Evolutionary conservation across 1,284 basidiomycete genomes (phyloP).

Genomic region (Apiotrichum veenhuisii): DNA sequence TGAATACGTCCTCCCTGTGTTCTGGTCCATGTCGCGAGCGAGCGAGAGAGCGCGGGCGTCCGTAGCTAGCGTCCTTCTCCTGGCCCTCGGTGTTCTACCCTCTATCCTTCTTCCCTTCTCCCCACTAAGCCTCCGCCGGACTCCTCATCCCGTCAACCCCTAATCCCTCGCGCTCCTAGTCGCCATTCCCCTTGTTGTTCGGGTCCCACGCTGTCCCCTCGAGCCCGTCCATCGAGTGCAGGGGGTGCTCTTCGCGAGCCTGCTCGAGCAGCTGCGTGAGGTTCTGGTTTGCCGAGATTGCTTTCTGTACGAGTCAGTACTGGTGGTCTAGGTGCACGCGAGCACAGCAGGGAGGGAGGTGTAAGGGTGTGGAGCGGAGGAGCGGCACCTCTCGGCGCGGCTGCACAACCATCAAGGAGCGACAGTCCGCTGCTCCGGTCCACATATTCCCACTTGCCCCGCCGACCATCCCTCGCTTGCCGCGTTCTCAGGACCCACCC

Average conservation of each 20-base stretch:
- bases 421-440: no score
- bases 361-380: background rate
- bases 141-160: no score
- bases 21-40: background rate
- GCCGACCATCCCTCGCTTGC: background rate
- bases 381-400: background rate
- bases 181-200: conserved; percentile 8
- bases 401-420: no score
- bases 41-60: no score
- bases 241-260: conserved; percentile 74
- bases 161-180: background rate
- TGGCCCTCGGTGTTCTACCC: no score
- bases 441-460: background rate
- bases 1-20: background rate
- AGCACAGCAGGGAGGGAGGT: background rate
- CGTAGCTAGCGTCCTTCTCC: no score
- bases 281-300: conserved; percentile 68
- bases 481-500: conserved; percentile 56
- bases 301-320: conserved; percentile 57
- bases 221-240: conserved; percentile 48
- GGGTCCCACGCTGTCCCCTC: conserved; percentile 44
- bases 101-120: background rate
- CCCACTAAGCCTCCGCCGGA: background rate
- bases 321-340: background rate
- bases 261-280: conserved; percentile 71